These are phyloP conservation scores for Dactylellina cionopaga DNA, from an alignment of 2,329 filamentous ascomycete genomes.

Conservation along the genomic window DNA sequence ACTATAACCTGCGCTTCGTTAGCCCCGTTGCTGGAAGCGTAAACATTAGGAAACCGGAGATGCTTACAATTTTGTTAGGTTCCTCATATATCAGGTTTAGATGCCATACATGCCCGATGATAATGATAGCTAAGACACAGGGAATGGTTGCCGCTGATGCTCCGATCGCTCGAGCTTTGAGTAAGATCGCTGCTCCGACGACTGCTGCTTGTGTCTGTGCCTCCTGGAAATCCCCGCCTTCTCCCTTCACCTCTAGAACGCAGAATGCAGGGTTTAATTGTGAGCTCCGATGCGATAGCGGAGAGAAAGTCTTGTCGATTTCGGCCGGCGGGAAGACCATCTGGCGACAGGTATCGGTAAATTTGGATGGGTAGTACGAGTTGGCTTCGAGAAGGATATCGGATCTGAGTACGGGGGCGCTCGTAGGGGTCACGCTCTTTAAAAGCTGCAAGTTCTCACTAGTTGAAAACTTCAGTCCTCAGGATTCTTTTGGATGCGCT, in stretches of 20 bases:
- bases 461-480: neutral
- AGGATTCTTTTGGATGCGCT: neutral
- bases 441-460: neutral
- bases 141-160: neutral
- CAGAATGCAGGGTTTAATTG: neutral
- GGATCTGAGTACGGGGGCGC: neutral
- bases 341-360: neutral
- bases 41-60: too few species aligned
- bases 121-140: neutral
- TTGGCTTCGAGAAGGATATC: slow-evolving; percentile 11
- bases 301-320: slow-evolving; percentile 5
- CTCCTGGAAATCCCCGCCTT: neutral
- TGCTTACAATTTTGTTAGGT: neutral
- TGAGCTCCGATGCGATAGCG: neutral
- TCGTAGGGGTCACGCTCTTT: neutral
- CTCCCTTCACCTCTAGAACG: slow-evolving; percentile 8
- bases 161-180: neutral
- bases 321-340: neutral
- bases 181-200: neutral
- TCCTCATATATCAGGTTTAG: slow-evolving; percentile 6
- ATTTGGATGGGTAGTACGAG: neutral
- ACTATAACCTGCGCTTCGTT: neutral
- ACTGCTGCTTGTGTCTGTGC: neutral
- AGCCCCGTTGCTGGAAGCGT: neutral
- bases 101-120: neutral